Evolutionary conservation across 2,329 filamentous ascomycete genomes (phyloP).

Genomic region (Penicillium decumbens): DNA sequence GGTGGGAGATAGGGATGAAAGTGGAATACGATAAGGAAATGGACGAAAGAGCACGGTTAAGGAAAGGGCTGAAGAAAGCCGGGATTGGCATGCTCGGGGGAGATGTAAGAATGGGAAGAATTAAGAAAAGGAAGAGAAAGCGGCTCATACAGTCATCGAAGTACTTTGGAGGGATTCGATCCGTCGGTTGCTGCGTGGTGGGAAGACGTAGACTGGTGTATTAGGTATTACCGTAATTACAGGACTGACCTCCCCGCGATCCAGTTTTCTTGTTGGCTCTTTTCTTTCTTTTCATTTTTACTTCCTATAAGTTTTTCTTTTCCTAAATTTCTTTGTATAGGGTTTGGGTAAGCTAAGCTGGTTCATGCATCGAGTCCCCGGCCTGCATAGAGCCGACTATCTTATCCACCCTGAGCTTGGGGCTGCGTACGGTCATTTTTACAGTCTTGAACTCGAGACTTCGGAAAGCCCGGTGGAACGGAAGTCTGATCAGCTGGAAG

Average conservation of each 20-base stretch:
- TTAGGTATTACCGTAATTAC: slow-evolving; percentile 9
- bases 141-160: slow-evolving; percentile 12
- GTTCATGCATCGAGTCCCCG: not conserved
- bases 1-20: slow-evolving; percentile 5
- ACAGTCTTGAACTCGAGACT: not conserved
- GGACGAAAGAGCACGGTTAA: slow-evolving; percentile 10
- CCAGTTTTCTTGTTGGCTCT: not conserved
- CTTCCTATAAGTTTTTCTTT: not conserved
- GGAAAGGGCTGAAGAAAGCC: slow-evolving; percentile 3
- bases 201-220: not conserved
- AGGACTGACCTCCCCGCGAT: slow-evolving; percentile 3
- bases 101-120: not conserved
- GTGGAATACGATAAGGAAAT: slow-evolving; percentile 8
- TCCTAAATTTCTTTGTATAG: not conserved
- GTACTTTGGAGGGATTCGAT: slow-evolving; percentile 3
- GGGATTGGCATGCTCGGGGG: slow-evolving; percentile 6
- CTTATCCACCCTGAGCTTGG: slow-evolving; percentile 1
- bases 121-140: slow-evolving; percentile 5
- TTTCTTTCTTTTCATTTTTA: not conserved
- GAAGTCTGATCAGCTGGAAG: slow-evolving; percentile 6
- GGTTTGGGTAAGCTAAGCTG: not conserved
- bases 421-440: slow-evolving; percentile 7
- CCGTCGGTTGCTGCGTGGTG: not conserved
- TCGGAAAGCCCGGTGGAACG: slow-evolving; percentile 20
- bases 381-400: slow-evolving; percentile 2